Evolutionary conservation across 2,329 filamentous ascomycete species (phyloP).

Genomic region (Diaporthe ampelina): DNA sequence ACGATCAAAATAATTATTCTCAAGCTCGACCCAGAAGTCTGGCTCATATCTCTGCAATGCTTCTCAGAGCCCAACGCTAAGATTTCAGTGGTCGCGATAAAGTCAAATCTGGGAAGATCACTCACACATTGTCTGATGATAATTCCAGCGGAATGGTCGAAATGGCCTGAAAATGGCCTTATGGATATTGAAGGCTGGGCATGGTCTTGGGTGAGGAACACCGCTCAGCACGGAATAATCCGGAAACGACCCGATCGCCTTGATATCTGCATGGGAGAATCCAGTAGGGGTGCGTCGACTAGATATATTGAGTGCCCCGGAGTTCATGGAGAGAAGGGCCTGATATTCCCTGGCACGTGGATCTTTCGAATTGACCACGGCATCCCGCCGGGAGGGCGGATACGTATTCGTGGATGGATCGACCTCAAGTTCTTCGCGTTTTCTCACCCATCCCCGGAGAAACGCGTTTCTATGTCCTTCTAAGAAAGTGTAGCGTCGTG

Average conservation of each 20-base stretch:
- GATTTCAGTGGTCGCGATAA: not conserved
- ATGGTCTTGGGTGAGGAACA: not conserved
- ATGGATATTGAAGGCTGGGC: not conserved
- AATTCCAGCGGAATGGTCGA: not conserved
- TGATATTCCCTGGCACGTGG: not conserved
- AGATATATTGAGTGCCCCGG: not conserved
- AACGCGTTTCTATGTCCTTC: not conserved
- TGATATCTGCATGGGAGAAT: not conserved
- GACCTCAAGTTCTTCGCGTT: not conserved
- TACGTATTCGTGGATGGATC: not conserved
- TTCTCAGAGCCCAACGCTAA: not conserved
- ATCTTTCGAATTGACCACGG: not conserved
- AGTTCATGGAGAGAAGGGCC: not conserved
- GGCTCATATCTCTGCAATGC: not conserved
- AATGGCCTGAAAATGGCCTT: not conserved
- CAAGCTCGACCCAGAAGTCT: not conserved
- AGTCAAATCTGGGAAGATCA: not conserved
- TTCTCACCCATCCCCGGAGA: not conserved
- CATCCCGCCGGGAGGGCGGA: not conserved
- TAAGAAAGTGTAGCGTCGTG: not conserved
- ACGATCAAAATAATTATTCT: not conserved
- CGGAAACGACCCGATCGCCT: not conserved
- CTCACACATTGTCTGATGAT: constrained; percentile 5
- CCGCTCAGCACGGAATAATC: not conserved
- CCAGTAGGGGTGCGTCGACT: not conserved